phyloP scores from a whole-genome alignment of 495 filamentous ascomycete genomes.

The Penicillium ucsense region DNA sequence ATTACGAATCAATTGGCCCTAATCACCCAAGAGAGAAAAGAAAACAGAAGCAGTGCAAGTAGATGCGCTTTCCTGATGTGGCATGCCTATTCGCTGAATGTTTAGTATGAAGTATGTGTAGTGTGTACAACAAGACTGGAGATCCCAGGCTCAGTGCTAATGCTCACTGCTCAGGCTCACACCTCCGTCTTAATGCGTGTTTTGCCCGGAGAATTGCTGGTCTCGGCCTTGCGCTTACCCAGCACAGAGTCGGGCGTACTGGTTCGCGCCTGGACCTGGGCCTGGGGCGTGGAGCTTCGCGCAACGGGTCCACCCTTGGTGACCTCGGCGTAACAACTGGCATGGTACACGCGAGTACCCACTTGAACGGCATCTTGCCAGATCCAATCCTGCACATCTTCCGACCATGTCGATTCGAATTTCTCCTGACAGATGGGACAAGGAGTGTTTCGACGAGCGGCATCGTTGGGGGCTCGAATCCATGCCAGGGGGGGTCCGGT shows the following conservation, averaged over 20 bases:
- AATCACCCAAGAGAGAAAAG: too few relatives aligned
- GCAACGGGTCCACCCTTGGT: slow-evolving; percentile 47
- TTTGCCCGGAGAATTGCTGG: slow-evolving; percentile 28
- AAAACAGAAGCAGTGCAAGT: too few relatives aligned
- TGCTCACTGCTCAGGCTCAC: slow-evolving; percentile 8
- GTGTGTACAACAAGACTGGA: not conserved
- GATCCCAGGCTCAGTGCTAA: too few relatives aligned
- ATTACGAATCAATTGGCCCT: too few relatives aligned
- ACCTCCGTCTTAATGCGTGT: slow-evolving; percentile 34
- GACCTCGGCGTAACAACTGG: slow-evolving; percentile 79
- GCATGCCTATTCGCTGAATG: not conserved
- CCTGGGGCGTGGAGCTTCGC: slow-evolving; percentile 31
- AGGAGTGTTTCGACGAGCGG: slow-evolving; percentile 54
- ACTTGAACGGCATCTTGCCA: slow-evolving; percentile 85
- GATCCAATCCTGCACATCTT: slow-evolving; percentile 90
- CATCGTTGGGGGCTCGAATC: slow-evolving; percentile 74
- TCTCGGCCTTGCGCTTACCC: slow-evolving; percentile 69
- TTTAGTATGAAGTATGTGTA: not conserved
- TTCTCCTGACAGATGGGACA: slow-evolving; percentile 95
- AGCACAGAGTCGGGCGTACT: slow-evolving; percentile 57
- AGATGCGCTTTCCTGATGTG: slow-evolving; percentile 1
- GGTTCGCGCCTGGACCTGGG: slow-evolving; percentile 31
- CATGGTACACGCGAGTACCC: slow-evolving; percentile 76
- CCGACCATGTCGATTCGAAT: slow-evolving; percentile 80
- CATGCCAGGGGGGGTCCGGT: slow-evolving; percentile 60